Conservation (phyloP, 2,329 filamentous ascomycete genomes). For the Colletotrichum cordylinicola region DNA sequence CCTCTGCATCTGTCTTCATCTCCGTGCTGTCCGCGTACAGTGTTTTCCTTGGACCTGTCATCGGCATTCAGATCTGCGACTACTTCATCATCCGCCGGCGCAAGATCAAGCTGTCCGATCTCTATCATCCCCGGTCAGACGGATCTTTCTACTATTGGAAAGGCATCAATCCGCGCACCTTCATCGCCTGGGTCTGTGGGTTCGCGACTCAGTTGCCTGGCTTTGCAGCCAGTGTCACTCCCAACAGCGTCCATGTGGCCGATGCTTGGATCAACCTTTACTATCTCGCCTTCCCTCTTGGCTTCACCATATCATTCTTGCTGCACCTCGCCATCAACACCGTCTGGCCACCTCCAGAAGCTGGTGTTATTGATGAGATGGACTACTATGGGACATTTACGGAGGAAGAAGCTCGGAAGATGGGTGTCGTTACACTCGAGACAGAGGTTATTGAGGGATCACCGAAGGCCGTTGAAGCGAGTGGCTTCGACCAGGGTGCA, state of each 20-base stretch:
- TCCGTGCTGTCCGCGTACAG: conserved; percentile 40
- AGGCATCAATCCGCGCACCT: conserved; percentile 40
- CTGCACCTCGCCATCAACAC: conserved; percentile 11
- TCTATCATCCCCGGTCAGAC: conserved; percentile 39
- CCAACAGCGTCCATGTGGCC: not conserved
- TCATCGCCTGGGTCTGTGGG: conserved; percentile 44
- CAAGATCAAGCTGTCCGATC: conserved; percentile 40
- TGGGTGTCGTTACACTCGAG: not conserved
- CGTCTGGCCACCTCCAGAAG: conserved; percentile 9
- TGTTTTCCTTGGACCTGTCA: conserved; percentile 42
- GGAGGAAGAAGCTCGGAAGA: conserved; percentile 4
- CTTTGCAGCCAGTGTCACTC: conserved; percentile 14
- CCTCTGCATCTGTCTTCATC: conserved; percentile 39
- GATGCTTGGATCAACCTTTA: conserved; percentile 6
- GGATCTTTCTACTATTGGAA: conserved; percentile 45
- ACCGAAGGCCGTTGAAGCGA: not conserved
- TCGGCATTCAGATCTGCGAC: conserved; percentile 42
- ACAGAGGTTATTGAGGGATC: conserved; percentile 1
- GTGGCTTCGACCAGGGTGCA: not conserved
- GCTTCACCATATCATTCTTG: conserved; percentile 13
- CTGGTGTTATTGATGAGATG: not conserved
- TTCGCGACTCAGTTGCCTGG: conserved; percentile 28
- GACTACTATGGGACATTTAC: conserved; percentile 20
- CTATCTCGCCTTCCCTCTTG: conserved; percentile 15
- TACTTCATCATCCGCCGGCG: conserved; percentile 36